Percentiles rank a stretch among this genome's conserved stretches.
phyloP scores from a whole-genome alignment of 2,329 filamentous ascomycete genomes.

The Colletotrichum coccodes region DNA sequence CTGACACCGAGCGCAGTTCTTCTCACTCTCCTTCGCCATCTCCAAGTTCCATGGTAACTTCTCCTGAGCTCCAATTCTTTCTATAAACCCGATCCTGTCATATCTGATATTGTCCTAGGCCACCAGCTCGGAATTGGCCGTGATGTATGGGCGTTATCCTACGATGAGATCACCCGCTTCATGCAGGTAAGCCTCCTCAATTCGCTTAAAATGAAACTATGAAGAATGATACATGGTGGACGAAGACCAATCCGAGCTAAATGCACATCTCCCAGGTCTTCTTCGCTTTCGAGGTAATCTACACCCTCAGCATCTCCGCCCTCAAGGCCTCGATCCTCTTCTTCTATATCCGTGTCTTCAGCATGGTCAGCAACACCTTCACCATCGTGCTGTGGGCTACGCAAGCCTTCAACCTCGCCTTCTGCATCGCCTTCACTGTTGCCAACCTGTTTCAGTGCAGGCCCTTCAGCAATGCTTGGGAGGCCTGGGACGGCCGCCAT shows the following conservation, averaged over 20 bases:
- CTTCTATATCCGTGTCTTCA: slow-evolving; percentile 50
- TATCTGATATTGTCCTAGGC: background rate
- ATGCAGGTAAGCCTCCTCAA: background rate
- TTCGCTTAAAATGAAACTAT: no score
- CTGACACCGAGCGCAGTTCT: background rate
- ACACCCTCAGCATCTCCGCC: slow-evolving; percentile 47
- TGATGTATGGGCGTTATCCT: slow-evolving; percentile 6
- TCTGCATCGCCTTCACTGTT: slow-evolving; percentile 42
- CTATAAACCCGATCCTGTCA: background rate
- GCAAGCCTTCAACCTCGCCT: slow-evolving; percentile 10
- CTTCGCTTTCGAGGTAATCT: slow-evolving; percentile 21
- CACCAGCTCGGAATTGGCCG: slow-evolving; percentile 15
- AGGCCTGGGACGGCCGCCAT: slow-evolving; percentile 42
- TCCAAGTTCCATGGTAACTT: slow-evolving; percentile 15
- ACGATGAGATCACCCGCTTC: slow-evolving; percentile 4
- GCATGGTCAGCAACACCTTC: slow-evolving; percentile 39
- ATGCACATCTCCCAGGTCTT: background rate
- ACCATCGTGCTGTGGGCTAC: slow-evolving; percentile 37
- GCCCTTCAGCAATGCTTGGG: slow-evolving; percentile 55
- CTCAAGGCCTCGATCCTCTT: slow-evolving; percentile 48
- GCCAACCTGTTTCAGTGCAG: slow-evolving; percentile 51
- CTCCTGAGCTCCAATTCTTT: no score
- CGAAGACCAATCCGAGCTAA: background rate
- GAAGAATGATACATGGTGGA: no score
- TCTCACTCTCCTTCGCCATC: slow-evolving; percentile 10